phyloP scores from a whole-genome alignment of 129 eudicot species.

The Apium graveolens region DNA sequence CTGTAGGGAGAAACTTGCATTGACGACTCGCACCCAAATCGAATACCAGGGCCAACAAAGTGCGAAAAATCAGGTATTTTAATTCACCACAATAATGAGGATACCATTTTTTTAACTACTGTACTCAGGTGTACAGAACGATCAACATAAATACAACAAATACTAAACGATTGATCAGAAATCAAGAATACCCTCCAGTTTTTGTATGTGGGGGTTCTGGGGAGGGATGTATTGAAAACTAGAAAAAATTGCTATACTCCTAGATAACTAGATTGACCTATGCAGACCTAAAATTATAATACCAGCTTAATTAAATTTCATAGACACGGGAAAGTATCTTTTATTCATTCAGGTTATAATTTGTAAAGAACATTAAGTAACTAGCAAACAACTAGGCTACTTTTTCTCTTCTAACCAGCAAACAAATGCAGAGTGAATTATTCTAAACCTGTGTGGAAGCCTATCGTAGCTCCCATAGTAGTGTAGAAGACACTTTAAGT shows the following conservation, averaged over 20 bases:
- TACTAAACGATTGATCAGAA: background rate
- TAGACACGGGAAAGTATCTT: background rate
- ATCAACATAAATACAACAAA: background rate
- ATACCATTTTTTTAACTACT: background rate
- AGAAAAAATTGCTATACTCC: background rate
- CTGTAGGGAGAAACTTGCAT: background rate
- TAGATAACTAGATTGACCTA: background rate
- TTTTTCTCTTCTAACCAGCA: background rate
- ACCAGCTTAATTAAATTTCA: background rate
- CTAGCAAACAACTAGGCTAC: background rate
- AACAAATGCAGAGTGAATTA: background rate
- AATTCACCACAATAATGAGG: background rate
- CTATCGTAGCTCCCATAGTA: slow-evolving; percentile 71
- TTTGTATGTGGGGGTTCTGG: background rate
- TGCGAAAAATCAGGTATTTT: background rate
- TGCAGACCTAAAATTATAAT: background rate
- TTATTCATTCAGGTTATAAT: background rate
- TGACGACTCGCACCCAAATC: background rate
- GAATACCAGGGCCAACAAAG: background rate
- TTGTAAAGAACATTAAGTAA: background rate
- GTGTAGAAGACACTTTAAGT: slow-evolving; percentile 87
- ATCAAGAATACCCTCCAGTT: background rate
- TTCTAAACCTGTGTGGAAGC: slow-evolving; percentile 76
- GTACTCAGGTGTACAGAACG: background rate
- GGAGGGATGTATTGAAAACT: background rate